These are phyloP conservation scores for Melaleuca alternifolia DNA, from an alignment of 345 rosid genomes.

Conservation along the genomic window DNA sequence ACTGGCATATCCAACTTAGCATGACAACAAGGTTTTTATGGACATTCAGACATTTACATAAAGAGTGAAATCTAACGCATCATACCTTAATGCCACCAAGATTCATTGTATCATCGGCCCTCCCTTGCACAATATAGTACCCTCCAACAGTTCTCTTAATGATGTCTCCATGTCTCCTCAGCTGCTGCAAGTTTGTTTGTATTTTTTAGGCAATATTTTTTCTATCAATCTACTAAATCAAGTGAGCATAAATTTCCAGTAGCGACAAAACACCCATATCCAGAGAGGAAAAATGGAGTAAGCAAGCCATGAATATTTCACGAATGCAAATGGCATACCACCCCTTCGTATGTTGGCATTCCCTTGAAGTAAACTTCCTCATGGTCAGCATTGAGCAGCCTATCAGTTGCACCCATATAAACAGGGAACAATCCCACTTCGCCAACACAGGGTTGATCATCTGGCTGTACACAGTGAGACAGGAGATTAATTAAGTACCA, in stretches of 20 bases:
- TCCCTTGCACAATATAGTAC: conserved; percentile 57
- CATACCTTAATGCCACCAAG: conserved; percentile 92
- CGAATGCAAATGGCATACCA: conserved; percentile 22
- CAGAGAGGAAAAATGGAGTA: background rate
- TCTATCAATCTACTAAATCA: background rate
- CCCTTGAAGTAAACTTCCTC: conserved; percentile 69
- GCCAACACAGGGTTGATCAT: conserved; percentile 66
- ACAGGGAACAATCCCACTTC: conserved; percentile 76
- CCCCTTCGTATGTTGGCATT: conserved; percentile 67
- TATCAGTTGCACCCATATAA: conserved; percentile 62
- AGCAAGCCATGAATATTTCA: background rate
- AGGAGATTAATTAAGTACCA: background rate
- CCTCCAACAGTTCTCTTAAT: conserved; percentile 67
- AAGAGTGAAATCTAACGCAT: background rate
- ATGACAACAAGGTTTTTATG: background rate
- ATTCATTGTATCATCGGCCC: conserved; percentile 98
- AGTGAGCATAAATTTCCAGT: background rate
- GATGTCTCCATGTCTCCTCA: conserved; percentile 89
- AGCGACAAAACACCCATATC: background rate
- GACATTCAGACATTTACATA: background rate
- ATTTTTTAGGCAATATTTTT: background rate
- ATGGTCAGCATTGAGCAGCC: conserved; percentile 77
- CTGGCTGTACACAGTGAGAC: conserved; percentile 36
- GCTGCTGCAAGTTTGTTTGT: conserved; percentile 27
- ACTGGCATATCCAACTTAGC: background rate